Base-by-base conservation (phyloP, 805 yeast species). In the Candida incommunis region DNA sequence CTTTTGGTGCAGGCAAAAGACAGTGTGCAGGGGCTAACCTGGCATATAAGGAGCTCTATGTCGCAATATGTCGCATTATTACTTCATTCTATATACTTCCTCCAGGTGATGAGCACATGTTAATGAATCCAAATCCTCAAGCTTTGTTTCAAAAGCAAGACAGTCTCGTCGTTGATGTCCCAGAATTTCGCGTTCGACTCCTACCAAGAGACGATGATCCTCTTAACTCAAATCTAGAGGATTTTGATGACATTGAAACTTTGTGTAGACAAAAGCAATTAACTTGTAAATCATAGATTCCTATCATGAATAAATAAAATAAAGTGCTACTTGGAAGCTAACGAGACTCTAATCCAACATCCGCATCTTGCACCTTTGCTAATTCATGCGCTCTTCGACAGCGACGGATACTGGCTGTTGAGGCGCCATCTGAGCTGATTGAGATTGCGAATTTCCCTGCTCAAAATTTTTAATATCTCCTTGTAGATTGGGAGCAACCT, bases 21-120 rank as follows among this genome's bases (percentile, higher is more conserved):
- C 77, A 71, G 76, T 83, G 94, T 57, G 69, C 80, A 0, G 94
- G 92, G 0, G 70, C 71, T 42, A 69, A 72, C 44, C 65, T 82
- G 42, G 87, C 87, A 0, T 66, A 69, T 51, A 71, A 75, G 45
- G 87, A 82, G 56, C 63, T 82, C 53, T 83, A 82, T 53, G 65
- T 74, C 3, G 57, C 80, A 16, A 57, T 76, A 18, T 62, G 75
- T 47, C 71, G 84, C 44, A 54, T 77, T 44, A 55, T 82, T 1
- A 54, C 78, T 1, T 52, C 69, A 22, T 83, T 74, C 54, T 63
- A 69, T 43, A 66, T 81, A 13, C 55, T 55, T n/a, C 80, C 64
- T 9, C 78, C 81, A 0, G 42, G 43, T 0, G 59, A 66, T 9
- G 35, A 48, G 0, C 25, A 41, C 1, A 51, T 51, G 40, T 47